Base-by-base conservation (phyloP, 495 filamentous ascomycete genomes). In the Penicillium cataractarum region DNA sequence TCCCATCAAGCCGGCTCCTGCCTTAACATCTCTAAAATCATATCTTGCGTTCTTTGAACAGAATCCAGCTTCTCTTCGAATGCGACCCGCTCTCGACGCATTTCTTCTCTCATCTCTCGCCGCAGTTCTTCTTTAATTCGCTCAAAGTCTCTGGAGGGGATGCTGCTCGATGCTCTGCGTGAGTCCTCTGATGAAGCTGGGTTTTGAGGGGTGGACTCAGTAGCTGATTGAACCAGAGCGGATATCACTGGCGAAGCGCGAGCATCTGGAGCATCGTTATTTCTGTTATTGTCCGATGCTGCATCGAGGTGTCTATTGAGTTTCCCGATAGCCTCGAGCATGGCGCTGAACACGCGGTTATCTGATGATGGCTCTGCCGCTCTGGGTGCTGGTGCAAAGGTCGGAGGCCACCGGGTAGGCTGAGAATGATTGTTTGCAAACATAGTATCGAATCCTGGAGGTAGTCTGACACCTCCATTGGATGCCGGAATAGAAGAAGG, bases 1-100 rank as follows among this genome's bases (percentile, higher is more conserved):
- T 31, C 29, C 5, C 35, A 64, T 72, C 68, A 75, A 24, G 65
- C 46, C 62, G 76, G 72, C 29, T 75, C 74, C 65, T 79, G 79
- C 62, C 76, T 71, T 55, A 81, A 58, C 78, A 81, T 79, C 22
- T 80, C 76, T 37, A 81, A 59, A 60, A 81, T 81, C 73, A 81
- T 74, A 44, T 81, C 74, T 57, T 81, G 79, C 1, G 74, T 80
- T 57, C 74, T 60, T 58, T 81, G 78, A 37, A 81, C 67, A 29
- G 76, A 70, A 63, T 79, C 78, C 37, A 81, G 40, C 57, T 72
- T 76, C 54, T 78, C 73, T 46, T 78, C 71, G 10, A 78, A 62
- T 2, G 67, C 57, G 13, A 69, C 71, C 0, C 75, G 74, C 15
- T 75, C 70, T 49, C 72, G 49, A 15, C 71, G 71, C 21, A 79